A percentile compares a stretch with the other conserved stretches of the same genome.
phyloP scores from a whole-genome alignment of 805 yeast species.

The Metschnikowia chrysomelidarum region DNA sequence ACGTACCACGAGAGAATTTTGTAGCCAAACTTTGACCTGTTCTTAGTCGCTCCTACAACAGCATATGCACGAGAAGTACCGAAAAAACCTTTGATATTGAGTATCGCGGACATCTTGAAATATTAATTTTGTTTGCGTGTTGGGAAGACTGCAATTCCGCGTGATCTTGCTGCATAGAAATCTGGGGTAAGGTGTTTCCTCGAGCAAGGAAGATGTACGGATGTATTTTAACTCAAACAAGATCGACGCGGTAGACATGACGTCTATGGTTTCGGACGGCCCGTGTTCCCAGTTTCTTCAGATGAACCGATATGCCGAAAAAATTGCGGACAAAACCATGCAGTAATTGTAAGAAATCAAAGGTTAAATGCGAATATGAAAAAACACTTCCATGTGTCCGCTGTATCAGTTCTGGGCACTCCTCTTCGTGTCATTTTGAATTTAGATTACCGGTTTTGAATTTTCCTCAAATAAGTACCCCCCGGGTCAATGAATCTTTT shows the following conservation, averaged over 20 bases:
- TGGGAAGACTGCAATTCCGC: too few relatives aligned
- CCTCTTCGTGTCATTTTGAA: slow-evolving; percentile 51
- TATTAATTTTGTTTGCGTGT: too few relatives aligned
- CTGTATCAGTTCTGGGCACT: slow-evolving; percentile 50
- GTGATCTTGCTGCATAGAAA: too few relatives aligned
- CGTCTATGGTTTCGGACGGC: too few relatives aligned
- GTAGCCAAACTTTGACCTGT: slow-evolving; percentile 64
- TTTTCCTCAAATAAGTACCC: slow-evolving; percentile 23
- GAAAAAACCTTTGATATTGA: slow-evolving; percentile 45
- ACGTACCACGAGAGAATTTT: slow-evolving; percentile 70
- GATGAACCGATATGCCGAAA: slow-evolving; percentile 26
- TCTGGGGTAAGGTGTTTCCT: slow-evolving; percentile 14
- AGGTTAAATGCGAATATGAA: slow-evolving; percentile 58
- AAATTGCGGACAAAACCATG: slow-evolving; percentile 58
- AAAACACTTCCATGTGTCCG: slow-evolving; percentile 54
- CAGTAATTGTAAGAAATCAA: slow-evolving; percentile 57
- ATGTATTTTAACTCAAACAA: not conserved
- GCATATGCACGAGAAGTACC: slow-evolving; percentile 52
- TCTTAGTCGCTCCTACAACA: slow-evolving; percentile 71
- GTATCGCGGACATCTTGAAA: slow-evolving; percentile 35
- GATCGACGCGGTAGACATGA: too few relatives aligned
- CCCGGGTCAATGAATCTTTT: slow-evolving; percentile 1
- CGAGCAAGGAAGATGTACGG: slow-evolving; percentile 7
- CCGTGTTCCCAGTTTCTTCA: too few relatives aligned
- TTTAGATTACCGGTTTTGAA: slow-evolving; percentile 47